phyloP scores from a whole-genome alignment of 2,329 filamentous ascomycete species.

The Colletotrichum caudatum region DNA sequence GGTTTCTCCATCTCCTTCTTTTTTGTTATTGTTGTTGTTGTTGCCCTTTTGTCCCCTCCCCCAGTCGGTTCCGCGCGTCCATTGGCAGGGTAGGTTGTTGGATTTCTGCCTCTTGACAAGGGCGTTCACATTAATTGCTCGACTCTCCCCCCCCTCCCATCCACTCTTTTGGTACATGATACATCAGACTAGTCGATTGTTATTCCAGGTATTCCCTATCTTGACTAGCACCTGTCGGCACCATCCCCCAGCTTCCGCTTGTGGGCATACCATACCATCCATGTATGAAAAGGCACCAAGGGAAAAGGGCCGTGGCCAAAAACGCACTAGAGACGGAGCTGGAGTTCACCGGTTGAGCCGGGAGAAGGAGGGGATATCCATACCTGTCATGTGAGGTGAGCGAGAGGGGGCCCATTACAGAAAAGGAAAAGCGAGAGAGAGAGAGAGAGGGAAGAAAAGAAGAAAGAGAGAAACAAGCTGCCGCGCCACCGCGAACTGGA shows the following conservation, averaged over 20 bases:
- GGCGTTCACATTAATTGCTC: constrained; percentile 6
- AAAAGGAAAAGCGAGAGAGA: background rate
- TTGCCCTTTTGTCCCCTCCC: background rate
- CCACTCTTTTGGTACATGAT: constrained; percentile 9
- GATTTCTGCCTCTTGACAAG: constrained; percentile 21
- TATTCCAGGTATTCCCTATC: constrained; percentile 10
- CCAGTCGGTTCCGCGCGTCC: background rate
- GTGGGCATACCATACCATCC: constrained; percentile 4
- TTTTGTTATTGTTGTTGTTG: too few species aligned
- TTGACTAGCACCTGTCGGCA: constrained; percentile 16
- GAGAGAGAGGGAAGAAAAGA: background rate
- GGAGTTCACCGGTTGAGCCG: background rate
- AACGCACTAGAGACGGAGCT: background rate
- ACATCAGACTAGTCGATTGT: background rate
- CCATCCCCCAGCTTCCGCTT: constrained; percentile 16
- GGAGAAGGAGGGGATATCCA: constrained; percentile 9
- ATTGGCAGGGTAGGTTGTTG: background rate
- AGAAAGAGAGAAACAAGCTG: constrained; percentile 9
- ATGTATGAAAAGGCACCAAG: background rate
- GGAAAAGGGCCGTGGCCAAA: background rate
- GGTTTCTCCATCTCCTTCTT: background rate
- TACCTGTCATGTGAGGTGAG: background rate
- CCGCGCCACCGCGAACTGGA: constrained; percentile 28
- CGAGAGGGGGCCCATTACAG: background rate
- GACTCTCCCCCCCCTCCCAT: constrained; percentile 9